These are phyloP conservation scores for Torrubiellomyces zombiae DNA, from an alignment of 2,329 filamentous ascomycete genomes.

Conservation along the genomic window DNA sequence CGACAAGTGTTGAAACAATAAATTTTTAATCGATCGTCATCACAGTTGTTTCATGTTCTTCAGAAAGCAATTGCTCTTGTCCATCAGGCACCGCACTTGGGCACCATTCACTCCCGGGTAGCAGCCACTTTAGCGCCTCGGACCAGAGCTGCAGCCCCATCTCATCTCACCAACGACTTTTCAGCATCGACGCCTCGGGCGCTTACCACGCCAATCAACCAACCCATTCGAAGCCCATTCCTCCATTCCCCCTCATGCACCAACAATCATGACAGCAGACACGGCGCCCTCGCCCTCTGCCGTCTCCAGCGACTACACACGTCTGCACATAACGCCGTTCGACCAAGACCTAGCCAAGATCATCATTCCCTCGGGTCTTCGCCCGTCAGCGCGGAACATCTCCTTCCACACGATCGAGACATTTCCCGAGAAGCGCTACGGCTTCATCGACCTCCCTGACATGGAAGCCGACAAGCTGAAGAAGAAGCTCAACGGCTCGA, in stretches of 20 bases:
- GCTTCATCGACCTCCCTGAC: conserved; percentile 68
- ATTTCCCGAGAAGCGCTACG: conserved; percentile 81
- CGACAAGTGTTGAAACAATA: neutral
- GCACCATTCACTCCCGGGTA: no score
- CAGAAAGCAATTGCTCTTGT: no score
- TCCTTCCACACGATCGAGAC: conserved; percentile 80
- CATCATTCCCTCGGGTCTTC: conserved; percentile 52
- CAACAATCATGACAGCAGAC: no score
- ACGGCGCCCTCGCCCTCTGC: conserved; percentile 2
- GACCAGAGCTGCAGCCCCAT: no score
- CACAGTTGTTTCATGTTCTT: no score
- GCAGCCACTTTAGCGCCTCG: no score
- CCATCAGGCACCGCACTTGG: no score
- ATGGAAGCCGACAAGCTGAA: conserved; percentile 80
- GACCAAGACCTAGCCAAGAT: conserved; percentile 56
- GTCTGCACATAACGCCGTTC: conserved; percentile 76
- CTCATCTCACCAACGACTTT: no score
- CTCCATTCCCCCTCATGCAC: no score
- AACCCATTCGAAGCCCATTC: no score
- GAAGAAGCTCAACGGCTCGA: conserved; percentile 77
- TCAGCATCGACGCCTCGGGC: no score
- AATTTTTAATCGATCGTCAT: no score
- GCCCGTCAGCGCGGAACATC: conserved; percentile 54
- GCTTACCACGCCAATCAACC: conserved; percentile 1
- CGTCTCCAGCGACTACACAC: conserved; percentile 12